Evolutionary conservation across 345 rosid genomes (phyloP).

Genomic region (Syzygium oleosum): DNA sequence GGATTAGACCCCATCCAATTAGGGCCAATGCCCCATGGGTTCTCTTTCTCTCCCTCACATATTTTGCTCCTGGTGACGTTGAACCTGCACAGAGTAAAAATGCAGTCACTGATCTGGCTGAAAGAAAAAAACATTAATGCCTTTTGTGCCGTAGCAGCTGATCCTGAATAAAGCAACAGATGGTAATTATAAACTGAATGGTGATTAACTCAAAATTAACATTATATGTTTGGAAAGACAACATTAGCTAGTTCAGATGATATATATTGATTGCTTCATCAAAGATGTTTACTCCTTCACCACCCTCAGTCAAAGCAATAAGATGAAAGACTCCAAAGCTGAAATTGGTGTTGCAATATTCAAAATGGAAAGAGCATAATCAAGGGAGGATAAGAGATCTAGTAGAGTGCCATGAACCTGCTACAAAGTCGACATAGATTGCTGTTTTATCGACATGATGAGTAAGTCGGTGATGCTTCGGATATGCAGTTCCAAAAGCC

Average conservation of each 20-base stretch:
- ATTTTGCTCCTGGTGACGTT: slow-evolving; percentile 15
- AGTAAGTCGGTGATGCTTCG: slow-evolving; percentile 36
- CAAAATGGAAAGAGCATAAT: background rate
- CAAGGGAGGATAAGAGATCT: background rate
- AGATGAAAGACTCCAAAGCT: background rate
- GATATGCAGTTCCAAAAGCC: slow-evolving; percentile 58
- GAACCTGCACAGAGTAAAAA: slow-evolving; percentile 20
- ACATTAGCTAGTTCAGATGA: background rate
- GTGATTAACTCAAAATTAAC: background rate
- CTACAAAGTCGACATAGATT: slow-evolving; percentile 58
- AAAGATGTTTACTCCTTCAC: background rate
- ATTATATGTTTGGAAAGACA: background rate
- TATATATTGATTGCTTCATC: background rate
- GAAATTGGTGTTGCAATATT: background rate
- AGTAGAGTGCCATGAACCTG: slow-evolving; percentile 24
- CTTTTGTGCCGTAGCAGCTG: background rate
- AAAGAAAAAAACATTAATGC: background rate
- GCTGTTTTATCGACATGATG: slow-evolving; percentile 66
- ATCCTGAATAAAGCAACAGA: background rate
- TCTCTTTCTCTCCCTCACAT: slow-evolving; percentile 39
- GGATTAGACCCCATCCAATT: slow-evolving; percentile 70
- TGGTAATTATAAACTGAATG: background rate
- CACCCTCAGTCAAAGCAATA: background rate
- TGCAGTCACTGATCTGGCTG: background rate
- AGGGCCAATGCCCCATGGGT: slow-evolving; percentile 68